phyloP scores from a whole-genome alignment of 164 flowering plant genomes.

The Saururus chinensis region DNA sequence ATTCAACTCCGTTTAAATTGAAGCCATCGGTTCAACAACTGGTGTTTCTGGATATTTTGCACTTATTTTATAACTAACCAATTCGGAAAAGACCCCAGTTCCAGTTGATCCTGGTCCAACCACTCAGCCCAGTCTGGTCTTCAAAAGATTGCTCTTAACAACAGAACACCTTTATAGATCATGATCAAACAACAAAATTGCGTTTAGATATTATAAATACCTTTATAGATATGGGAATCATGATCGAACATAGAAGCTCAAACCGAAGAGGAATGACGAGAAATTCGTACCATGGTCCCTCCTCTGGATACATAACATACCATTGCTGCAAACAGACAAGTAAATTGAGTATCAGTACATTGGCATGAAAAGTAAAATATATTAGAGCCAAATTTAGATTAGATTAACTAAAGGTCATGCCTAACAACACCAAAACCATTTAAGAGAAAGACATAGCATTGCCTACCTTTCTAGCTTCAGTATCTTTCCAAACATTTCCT shows the following conservation, averaged over 20 bases:
- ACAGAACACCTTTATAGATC: too few relatives aligned
- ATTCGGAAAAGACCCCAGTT: too few relatives aligned
- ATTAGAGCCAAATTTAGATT: background rate
- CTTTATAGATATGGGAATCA: slow-evolving; percentile 99
- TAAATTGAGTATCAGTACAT: background rate
- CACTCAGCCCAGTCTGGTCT: too few relatives aligned
- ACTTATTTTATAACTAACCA: too few relatives aligned
- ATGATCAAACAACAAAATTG: background rate
- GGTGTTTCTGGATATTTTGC: too few relatives aligned
- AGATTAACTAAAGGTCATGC: background rate
- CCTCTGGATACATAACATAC: slow-evolving; percentile 84
- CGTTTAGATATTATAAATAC: slow-evolving; percentile 17
- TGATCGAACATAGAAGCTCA: slow-evolving; percentile 98
- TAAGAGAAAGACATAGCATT: background rate
- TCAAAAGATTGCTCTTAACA: too few relatives aligned
- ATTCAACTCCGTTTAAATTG: too few relatives aligned
- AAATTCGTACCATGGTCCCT: slow-evolving; percentile 96
- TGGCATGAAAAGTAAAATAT: background rate
- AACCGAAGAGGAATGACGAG: slow-evolving; percentile 92
- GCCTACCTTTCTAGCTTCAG: slow-evolving; percentile 88
- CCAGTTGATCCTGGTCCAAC: too few relatives aligned
- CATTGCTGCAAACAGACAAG: slow-evolving; percentile 55
- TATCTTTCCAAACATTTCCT: slow-evolving; percentile 97
- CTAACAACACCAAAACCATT: background rate
- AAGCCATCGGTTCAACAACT: too few relatives aligned